Evolutionary conservation across 805 yeast species (phyloP).

Genomic region (Candida ovalis): DNA sequence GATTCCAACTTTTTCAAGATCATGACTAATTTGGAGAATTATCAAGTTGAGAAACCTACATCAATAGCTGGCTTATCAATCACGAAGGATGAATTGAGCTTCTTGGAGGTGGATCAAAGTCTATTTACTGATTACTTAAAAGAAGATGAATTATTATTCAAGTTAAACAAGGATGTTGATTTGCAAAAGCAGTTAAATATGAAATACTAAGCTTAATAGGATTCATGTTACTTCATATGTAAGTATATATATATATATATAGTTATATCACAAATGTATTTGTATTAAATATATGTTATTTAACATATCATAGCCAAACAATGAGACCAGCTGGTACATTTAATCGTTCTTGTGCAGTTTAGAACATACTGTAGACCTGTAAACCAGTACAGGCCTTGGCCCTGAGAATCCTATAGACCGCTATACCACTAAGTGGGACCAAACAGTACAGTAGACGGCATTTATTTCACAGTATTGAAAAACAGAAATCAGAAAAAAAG

Average conservation of each 20-base stretch:
- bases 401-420: too few relatives aligned
- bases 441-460: slow-evolving; percentile 5
- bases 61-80: slow-evolving; percentile 10
- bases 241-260: background rate
- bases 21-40: slow-evolving; percentile 9
- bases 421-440: too few relatives aligned
- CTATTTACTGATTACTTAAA: slow-evolving; percentile 9
- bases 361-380: too few relatives aligned
- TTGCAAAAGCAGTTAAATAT: slow-evolving; percentile 27
- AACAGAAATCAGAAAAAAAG: background rate
- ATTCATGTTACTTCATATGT: background rate
- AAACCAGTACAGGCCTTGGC: too few relatives aligned
- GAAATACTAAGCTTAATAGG: slow-evolving; percentile 7
- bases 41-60: slow-evolving; percentile 10
- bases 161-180: slow-evolving; percentile 17
- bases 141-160: slow-evolving; percentile 12
- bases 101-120: slow-evolving; percentile 5
- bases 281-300: slow-evolving; percentile 3
- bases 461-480: background rate
- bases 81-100: slow-evolving; percentile 12
- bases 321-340: too few relatives aligned
- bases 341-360: too few relatives aligned
- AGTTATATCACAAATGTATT: background rate
- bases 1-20: slow-evolving; percentile 14
- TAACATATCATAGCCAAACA: too few relatives aligned